phyloP scores from a whole-genome alignment of 352 stramenopile species.

The Aphanomyces cochlioides region DNA sequence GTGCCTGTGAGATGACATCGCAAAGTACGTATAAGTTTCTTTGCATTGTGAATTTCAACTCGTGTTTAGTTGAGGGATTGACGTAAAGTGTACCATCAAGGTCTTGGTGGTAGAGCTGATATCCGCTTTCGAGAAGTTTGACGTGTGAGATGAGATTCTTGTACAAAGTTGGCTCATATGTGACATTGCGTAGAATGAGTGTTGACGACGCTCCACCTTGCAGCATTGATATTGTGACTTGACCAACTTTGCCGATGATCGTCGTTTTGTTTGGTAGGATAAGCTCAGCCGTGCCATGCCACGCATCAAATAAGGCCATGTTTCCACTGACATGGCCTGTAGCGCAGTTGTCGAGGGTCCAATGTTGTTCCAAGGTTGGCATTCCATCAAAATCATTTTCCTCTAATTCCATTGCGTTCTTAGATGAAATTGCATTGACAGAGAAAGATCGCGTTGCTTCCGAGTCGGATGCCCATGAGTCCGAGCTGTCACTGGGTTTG shows the following conservation, averaged over 20 bases:
- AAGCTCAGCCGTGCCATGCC: background rate
- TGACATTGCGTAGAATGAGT: background rate
- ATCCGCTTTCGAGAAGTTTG: background rate
- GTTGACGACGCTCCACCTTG: background rate
- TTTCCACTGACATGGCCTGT: background rate
- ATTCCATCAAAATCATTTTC: background rate
- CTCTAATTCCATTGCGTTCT: background rate
- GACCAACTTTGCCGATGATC: background rate
- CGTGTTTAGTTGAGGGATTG: background rate
- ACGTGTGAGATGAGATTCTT: conserved; percentile 5
- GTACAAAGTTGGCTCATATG: conserved; percentile 6
- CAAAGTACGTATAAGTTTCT: background rate
- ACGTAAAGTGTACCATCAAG: background rate
- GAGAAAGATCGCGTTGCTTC: background rate
- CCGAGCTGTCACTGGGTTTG: background rate
- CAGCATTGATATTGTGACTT: background rate
- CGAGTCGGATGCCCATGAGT: background rate
- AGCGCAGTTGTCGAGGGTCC: conserved; percentile 4
- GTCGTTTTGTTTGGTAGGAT: background rate
- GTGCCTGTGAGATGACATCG: background rate
- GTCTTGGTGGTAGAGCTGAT: background rate
- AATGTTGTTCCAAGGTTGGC: background rate
- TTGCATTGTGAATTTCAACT: background rate
- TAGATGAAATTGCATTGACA: background rate
- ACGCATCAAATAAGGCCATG: background rate